Evolutionary conservation across 257 asterid species (phyloP).

Genomic region (Penstemon davidsonii): DNA sequence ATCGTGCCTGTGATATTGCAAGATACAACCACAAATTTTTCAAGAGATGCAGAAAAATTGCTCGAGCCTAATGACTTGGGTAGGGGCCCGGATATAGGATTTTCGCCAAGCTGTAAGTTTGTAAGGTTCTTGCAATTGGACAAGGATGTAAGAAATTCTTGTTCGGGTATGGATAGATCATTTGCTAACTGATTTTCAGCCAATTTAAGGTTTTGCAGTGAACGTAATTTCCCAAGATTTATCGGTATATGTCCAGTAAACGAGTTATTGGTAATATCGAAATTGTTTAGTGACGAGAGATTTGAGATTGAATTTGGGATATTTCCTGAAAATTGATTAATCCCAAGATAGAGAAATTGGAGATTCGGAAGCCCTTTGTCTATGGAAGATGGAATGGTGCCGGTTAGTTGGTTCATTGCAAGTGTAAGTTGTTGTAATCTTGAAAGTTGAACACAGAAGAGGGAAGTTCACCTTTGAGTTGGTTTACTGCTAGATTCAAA

Average conservation of each 20-base stretch:
- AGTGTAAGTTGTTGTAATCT: neutral
- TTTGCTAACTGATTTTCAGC: neutral
- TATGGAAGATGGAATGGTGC: conserved; percentile 9
- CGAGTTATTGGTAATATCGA: no score
- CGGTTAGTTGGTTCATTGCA: conserved; percentile 20
- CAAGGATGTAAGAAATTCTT: conserved; percentile 19
- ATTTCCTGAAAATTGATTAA: no score
- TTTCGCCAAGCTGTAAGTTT: neutral
- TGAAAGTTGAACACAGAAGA: no score
- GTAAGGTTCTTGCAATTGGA: conserved; percentile 10
- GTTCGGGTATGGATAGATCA: conserved; percentile 10
- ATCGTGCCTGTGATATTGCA: conserved; percentile 21
- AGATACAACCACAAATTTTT: accelerated
- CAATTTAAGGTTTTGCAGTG: conserved; percentile 7
- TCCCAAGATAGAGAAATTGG: no score
- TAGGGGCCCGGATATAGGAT: conserved; percentile 21
- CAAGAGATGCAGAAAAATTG: conserved; percentile 24
- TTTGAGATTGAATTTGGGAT: no score
- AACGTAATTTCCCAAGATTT: neutral
- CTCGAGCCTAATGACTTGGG: conserved; percentile 17
- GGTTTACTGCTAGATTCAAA: no score
- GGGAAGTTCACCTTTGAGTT: no score
- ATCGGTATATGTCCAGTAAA: no score
- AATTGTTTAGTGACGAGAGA: no score
- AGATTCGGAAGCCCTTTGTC: no score